Percentiles rank a stretch among this genome's conserved stretches.
phyloP scores from a whole-genome alignment of 345 rosid genomes.

The Carallia pectinifolia region DNA sequence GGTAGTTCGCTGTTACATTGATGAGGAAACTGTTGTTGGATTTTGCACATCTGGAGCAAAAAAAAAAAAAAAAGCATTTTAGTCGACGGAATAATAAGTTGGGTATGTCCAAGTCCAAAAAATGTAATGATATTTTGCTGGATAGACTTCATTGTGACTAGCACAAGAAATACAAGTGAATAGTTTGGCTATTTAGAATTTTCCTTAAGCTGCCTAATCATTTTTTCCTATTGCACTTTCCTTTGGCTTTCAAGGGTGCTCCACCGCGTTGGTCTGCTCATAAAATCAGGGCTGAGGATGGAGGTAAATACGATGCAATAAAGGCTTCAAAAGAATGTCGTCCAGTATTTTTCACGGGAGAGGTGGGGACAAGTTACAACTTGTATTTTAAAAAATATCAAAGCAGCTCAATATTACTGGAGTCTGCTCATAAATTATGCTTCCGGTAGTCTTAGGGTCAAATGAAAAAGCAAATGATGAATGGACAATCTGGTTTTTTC shows the following conservation, averaged over 20 bases:
- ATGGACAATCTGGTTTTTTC: too few relatives aligned
- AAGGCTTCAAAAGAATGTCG: conserved; percentile 60
- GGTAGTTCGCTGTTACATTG: not conserved
- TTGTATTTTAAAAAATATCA: not conserved
- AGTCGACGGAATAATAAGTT: not conserved
- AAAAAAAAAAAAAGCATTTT: too few relatives aligned
- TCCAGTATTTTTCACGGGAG: conserved; percentile 81
- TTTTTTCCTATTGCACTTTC: conserved; percentile 2
- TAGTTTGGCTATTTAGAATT: not conserved
- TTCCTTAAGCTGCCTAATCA: conserved; percentile 3
- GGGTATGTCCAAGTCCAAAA: not conserved
- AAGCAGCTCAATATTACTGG: not conserved
- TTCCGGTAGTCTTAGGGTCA: too few relatives aligned
- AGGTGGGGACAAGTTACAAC: conserved; percentile 44
- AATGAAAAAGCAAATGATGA: too few relatives aligned
- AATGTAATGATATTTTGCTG: not conserved
- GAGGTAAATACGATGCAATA: conserved; percentile 62
- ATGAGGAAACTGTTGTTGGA: not conserved
- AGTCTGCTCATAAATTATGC: not conserved
- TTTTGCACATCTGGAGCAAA: too few relatives aligned
- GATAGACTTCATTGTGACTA: not conserved
- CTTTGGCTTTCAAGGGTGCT: conserved; percentile 50
- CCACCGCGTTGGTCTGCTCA: conserved; percentile 83
- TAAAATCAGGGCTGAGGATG: conserved; percentile 46
- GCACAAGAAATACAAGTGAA: not conserved